Evolutionary conservation across 352 stramenopile genomes (phyloP), one percentile per base, ranked within the genome.

Genomic region (Phytopythium helicoides): DNA sequence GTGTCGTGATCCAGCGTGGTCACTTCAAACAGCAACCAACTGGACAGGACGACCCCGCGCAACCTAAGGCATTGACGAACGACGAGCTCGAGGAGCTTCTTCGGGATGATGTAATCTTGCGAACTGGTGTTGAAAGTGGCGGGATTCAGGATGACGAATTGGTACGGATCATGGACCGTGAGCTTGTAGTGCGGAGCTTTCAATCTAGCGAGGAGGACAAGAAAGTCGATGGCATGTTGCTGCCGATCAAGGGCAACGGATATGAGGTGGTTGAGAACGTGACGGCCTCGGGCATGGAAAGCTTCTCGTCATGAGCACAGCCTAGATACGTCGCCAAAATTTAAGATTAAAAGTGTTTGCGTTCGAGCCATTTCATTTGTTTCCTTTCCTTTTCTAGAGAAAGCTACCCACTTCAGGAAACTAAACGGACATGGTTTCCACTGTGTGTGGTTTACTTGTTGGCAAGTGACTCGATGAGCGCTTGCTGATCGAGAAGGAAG

Each of bases 1-100:
- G 85, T 22, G 81, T 93, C 18, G 79, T 96, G 34, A 93, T 97
- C 46, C 89, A 94, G 48, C 74, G 85, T 19, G 87, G 87, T 23
- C 74, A 87, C 36, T 95, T 93, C 54, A 91, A 87, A 56, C 67
- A 86, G 41, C 62, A 62, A 38, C 58, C 39, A 0, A 51, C 59
- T 34, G 55, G 68, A 23, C 37, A 66, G n/a, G 58, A 62, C 23
- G 71, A 70, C 6, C 58, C 57, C 44, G 45, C 45, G 21, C 50
- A 61, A 7, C 53, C 38, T 22, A 70, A 73, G 28, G 72, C 68
- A 19, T 54, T 93, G 14, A 93, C 81, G 6, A 89, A 87, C 47
- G 69, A 77, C 21, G 84, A 94, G 47, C 67, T 95, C 7, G 76
- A 90, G 11, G 68, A 80, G 47, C 66, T 94, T 28, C 60, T 95